These are phyloP conservation scores for Blepharisma japonicum DNA, from an alignment of 73 alveolate species.

Conservation along the genomic window DNA sequence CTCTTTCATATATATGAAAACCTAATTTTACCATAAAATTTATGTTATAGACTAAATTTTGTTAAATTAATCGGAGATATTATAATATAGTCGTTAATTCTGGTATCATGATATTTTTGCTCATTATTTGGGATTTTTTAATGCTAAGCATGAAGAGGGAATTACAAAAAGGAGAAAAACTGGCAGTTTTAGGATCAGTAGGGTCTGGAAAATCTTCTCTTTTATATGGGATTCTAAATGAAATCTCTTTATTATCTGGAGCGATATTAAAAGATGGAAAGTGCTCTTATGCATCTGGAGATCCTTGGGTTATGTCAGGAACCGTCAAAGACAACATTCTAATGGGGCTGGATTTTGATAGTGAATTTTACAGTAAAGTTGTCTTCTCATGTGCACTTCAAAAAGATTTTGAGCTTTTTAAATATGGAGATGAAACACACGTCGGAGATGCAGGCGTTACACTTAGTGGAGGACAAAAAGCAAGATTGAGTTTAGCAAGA, in stretches of 20 bases:
- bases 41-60: too few species aligned
- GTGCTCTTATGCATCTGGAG: conserved; percentile 43
- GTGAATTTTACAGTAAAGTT: conserved; percentile 42
- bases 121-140: too few species aligned
- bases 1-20: too few species aligned
- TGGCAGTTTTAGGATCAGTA: conserved; percentile 65
- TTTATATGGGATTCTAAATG: conserved; percentile 51
- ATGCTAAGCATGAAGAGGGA: conserved; percentile 78
- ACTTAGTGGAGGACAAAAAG: conserved; percentile 51
- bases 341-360: conserved; percentile 49
- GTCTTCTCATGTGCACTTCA: conserved; percentile 49
- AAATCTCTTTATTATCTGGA: conserved; percentile 18
- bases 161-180: conserved; percentile 51
- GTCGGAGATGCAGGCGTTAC: conserved; percentile 83
- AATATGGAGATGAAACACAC: conserved; percentile 68
- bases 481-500: conserved; percentile 67
- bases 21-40: too few species aligned
- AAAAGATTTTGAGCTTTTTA: conserved; percentile 53
- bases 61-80: too few species aligned
- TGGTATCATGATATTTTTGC: too few species aligned
- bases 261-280: conserved; percentile 47
- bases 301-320: conserved; percentile 47
- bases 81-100: too few species aligned
- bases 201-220: conserved; percentile 76
- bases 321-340: conserved; percentile 64